A percentile compares a stretch with the other conserved stretches of the same genome.
phyloP scores from a whole-genome alignment of 2,329 filamentous ascomycete genomes.

The Plenodomus biglobosus region DNA sequence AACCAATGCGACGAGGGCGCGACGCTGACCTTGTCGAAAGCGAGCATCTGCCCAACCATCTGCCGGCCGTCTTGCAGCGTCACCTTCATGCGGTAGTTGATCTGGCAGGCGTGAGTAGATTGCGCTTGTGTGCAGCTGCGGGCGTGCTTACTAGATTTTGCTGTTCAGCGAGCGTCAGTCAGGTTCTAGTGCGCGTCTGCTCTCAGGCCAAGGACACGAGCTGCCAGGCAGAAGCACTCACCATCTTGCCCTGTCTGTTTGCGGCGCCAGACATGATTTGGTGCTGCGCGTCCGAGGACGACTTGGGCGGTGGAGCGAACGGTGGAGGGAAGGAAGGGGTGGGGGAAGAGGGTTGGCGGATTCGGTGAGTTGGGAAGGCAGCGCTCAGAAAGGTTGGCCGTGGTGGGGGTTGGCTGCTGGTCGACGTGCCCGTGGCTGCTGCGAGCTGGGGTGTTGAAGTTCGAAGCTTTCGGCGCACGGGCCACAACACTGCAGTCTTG shows the following conservation, averaged over 20 bases:
- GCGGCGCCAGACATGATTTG: conserved; percentile 48
- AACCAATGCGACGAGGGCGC: neutral
- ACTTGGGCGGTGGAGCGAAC: too few relatives aligned
- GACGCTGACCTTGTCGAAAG: conserved; percentile 83
- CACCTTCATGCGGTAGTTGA: conserved; percentile 99
- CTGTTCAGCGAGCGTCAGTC: conserved; percentile 52
- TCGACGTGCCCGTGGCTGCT: neutral
- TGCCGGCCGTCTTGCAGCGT: conserved; percentile 93
- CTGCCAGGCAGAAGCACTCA: conserved; percentile 58
- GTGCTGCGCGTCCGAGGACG: conserved; percentile 48
- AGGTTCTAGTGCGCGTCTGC: conserved; percentile 50
- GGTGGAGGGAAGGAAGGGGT: too few relatives aligned
- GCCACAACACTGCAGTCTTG: conserved; percentile 9
- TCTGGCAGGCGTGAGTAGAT: conserved; percentile 57
- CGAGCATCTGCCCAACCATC: conserved; percentile 97
- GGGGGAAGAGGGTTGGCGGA: too few relatives aligned
- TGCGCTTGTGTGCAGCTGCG: conserved; percentile 13
- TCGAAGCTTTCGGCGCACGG: conserved; percentile 17
- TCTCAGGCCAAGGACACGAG: conserved; percentile 41
- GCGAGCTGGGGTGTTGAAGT: conserved; percentile 15
- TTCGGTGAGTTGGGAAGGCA: conserved; percentile 12
- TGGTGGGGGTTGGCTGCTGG: conserved; percentile 22
- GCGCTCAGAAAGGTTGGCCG: conserved; percentile 15
- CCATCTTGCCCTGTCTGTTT: conserved; percentile 99
- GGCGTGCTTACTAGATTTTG: conserved; percentile 63